phyloP scores from a whole-genome alignment of 345 rosid species.

The Hibiscus syriacus region DNA sequence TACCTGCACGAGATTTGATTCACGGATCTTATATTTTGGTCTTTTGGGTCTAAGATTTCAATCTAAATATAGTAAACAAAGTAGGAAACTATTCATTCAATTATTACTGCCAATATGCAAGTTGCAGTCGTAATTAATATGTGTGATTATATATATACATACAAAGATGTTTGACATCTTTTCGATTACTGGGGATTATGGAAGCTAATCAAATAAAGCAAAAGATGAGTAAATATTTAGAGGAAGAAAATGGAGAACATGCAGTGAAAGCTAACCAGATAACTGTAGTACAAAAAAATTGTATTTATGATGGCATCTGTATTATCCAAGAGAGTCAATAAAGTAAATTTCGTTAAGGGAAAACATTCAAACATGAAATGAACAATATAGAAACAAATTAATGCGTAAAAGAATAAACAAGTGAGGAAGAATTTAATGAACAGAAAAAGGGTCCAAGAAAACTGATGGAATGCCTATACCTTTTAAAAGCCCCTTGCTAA shows the following conservation, averaged over 20 bases:
- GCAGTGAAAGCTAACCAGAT: background rate
- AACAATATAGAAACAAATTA: no score
- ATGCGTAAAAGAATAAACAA: no score
- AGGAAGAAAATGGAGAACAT: background rate
- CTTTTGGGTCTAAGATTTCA: background rate
- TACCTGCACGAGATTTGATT: background rate
- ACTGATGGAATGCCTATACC: constrained; percentile 28
- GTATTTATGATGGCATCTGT: background rate
- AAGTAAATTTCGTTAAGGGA: no score
- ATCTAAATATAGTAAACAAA: constrained; percentile 1
- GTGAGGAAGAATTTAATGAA: no score
- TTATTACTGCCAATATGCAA: background rate
- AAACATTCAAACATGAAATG: no score
- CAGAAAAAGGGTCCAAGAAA: background rate
- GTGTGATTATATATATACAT: no score
- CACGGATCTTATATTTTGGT: background rate
- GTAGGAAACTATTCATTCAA: background rate
- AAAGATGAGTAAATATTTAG: no score
- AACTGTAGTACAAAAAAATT: background rate
- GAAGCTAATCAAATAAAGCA: no score
- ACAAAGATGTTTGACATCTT: no score
- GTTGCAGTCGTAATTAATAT: no score
- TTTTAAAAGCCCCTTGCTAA: constrained; percentile 24
- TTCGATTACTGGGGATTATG: no score
- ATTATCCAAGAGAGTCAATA: background rate